Evolutionary conservation across 2,329 filamentous ascomycete species (phyloP), one percentile per base, ranked within the genome.

Genomic region (Onygenales sp.): DNA sequence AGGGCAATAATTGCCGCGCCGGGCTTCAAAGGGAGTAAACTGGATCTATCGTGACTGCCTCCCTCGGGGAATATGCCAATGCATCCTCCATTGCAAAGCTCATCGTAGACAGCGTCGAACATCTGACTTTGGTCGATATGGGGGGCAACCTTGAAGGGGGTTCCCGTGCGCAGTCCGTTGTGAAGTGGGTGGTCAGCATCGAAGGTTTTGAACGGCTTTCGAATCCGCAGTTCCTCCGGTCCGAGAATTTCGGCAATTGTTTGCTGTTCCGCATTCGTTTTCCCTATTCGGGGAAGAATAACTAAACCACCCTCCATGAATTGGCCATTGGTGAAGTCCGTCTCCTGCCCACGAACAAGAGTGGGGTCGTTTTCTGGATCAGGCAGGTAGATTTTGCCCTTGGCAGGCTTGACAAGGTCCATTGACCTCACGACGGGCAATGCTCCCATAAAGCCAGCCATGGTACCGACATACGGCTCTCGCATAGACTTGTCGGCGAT

Each of bases 1-100:
- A 94, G 78, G 8, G 88, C 88, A 88, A 94, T 94, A 63, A 95
- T 92, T 54, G 88, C 88, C 52, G 93, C 86, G 65, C 88, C 88
- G 58, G 88, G 88, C 74, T 94, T 94, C 57, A 94, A 75, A 33
- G 88, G 88, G 31, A 94, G 75, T 46, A 94, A 77, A 64, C 91
- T 87, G 0, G 88, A 88, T 56, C 88, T 83, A 67, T 94, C 88
- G 67, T 94, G 88, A 66, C 87, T 92, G 61, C 88, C 88, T 55
- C 88, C 88, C 70, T 94, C 88, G 6, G 88, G 88, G 67, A 94
- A 94, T 65, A 94, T 93, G 54, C 88, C 88, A 47, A 94, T 85
- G 64, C 87, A 92, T n/a, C 87, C 88, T 37, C 86, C 87, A 45
- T 78, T 78, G 58, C 82, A 81, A 42, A 94, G 77, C 7, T 86